Evolutionary conservation across 176 grass and related monocot genomes (phyloP).

Genomic region (Triticum turgidum): DNA sequence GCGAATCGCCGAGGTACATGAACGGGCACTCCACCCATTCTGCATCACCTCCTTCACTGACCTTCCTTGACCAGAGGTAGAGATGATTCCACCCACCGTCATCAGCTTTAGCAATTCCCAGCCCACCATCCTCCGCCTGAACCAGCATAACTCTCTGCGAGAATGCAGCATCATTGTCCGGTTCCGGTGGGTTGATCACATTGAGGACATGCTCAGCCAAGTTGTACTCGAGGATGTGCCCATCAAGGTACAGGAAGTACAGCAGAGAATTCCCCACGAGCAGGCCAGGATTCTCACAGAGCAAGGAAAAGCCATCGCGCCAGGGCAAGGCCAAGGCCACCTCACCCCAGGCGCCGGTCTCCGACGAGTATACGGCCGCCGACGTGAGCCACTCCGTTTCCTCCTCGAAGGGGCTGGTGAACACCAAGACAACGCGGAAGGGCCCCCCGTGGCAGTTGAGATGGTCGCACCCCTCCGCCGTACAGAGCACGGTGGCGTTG

Average conservation of each 20-base stretch:
- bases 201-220: not conserved
- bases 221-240: slow-evolving; percentile 2
- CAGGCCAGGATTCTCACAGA: not conserved
- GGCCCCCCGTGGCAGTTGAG: not conserved
- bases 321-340: not conserved
- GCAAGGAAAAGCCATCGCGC: not conserved
- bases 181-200: not conserved
- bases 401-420: not conserved
- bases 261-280: slow-evolving; percentile 2
- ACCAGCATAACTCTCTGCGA: not conserved
- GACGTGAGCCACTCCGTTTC: not conserved
- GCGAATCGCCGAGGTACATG: not conserved
- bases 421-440: not conserved
- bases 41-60: not conserved
- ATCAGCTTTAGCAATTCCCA: not conserved
- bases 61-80: not conserved
- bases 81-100: not conserved
- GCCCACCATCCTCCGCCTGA: not conserved
- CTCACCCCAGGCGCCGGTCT: not conserved
- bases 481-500: not conserved
- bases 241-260: not conserved
- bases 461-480: not conserved
- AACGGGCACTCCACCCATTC: not conserved
- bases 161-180: not conserved
- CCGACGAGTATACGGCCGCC: not conserved